Evolutionary conservation across 345 rosid genomes (phyloP).

Genomic region (Pistacia vera): DNA sequence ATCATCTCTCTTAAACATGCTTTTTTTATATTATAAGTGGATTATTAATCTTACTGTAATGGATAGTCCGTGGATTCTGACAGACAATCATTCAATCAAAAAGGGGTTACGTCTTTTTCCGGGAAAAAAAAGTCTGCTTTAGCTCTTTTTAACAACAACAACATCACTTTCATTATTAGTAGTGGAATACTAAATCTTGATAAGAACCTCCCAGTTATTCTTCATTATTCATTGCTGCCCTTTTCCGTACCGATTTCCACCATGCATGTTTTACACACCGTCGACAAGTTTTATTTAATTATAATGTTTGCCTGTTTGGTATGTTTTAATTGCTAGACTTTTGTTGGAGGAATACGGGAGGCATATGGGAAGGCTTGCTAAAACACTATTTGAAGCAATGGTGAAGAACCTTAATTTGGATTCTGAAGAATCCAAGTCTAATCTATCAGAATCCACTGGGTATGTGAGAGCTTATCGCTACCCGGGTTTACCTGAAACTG

Average conservation of each 20-base stretch:
- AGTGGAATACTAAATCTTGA: conserved; percentile 1
- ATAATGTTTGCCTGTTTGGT: too few relatives aligned
- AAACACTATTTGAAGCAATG: conserved; percentile 49
- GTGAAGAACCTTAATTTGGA: conserved; percentile 47
- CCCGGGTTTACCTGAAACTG: conserved; percentile 27
- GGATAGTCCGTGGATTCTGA: background rate
- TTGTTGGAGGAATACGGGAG: conserved; percentile 68
- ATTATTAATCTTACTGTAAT: background rate
- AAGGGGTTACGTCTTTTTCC: conserved; percentile 1
- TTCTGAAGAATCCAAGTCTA: conserved; percentile 21
- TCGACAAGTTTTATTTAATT: too few relatives aligned
- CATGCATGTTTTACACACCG: too few relatives aligned
- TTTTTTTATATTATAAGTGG: background rate
- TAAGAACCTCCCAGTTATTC: background rate
- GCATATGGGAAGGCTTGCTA: conserved; percentile 54
- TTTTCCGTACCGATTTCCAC: too few relatives aligned
- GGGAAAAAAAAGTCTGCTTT: background rate
- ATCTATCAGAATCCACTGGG: conserved; percentile 59
- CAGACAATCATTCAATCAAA: background rate
- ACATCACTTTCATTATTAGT: background rate
- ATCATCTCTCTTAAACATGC: background rate
- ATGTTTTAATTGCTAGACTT: conserved; percentile 26
- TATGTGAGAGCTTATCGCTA: conserved; percentile 65
- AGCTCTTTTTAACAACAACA: background rate
- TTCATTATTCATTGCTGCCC: background rate